These are phyloP conservation scores for Pichia thaimueangensis DNA, from an alignment of 805 yeast species.

Conservation along the genomic window DNA sequence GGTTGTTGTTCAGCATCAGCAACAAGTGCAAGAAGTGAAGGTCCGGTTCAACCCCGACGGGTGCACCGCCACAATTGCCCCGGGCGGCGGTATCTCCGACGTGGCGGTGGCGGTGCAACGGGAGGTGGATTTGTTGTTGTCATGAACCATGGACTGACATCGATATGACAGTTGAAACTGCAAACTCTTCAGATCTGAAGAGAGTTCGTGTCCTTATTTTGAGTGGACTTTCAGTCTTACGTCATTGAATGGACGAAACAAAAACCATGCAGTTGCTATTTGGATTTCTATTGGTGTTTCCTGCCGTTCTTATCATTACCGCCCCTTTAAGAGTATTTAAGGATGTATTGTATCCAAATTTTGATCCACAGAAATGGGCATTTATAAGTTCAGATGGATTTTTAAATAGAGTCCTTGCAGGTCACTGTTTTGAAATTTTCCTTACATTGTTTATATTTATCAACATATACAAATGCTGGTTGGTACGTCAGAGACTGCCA, in stretches of 20 bases:
- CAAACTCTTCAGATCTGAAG: too few species aligned
- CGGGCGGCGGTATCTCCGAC: too few species aligned
- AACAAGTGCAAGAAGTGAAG: too few species aligned
- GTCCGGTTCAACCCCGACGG: too few species aligned
- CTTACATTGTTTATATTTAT: slow-evolving; percentile 10
- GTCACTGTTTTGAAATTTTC: slow-evolving; percentile 26
- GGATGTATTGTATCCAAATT: slow-evolving; percentile 12
- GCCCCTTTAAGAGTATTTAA: slow-evolving; percentile 8
- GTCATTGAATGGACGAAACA: background rate
- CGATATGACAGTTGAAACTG: too few species aligned
- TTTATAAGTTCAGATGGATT: slow-evolving; percentile 22
- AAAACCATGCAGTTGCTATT: background rate
- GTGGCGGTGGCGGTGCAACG: too few species aligned
- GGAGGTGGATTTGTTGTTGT: too few species aligned
- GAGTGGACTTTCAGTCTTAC: too few species aligned
- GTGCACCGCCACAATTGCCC: slow-evolving; percentile 6
- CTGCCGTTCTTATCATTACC: slow-evolving; percentile 1
- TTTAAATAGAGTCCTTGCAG: slow-evolving; percentile 25
- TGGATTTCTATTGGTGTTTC: background rate
- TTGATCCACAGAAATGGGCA: slow-evolving; percentile 10
- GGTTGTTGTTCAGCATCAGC: background rate
- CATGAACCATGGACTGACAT: too few species aligned
- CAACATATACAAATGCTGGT: slow-evolving; percentile 4
- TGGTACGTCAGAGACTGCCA: slow-evolving; percentile 1
- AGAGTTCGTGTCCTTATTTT: too few species aligned